Base-by-base conservation (phyloP, 768 basidiomycete genomes). In the Mycena alexandri region DNA sequence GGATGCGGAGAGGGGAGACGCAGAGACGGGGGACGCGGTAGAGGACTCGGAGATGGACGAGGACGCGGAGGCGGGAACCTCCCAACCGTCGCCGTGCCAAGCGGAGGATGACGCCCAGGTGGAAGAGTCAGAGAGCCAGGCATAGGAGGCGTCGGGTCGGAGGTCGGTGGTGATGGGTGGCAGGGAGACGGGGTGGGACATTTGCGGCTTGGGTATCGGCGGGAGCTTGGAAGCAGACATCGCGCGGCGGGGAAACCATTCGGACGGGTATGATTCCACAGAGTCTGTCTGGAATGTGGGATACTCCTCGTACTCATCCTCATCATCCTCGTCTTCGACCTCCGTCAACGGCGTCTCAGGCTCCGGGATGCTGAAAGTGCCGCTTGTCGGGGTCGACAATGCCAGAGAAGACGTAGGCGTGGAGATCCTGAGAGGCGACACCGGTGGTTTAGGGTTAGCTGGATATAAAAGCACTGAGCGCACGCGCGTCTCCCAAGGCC, bases 81-180 rank as follows among this genome's bases (percentile, higher is more conserved):
- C 70, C 70, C 70, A 71, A 12, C 70, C 70, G 55, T 71, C 70
- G 58, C 70, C 70, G 46, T 53, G 65, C 70, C 70, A 71, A 11
- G 38, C 53, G n/a, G 66, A 52, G 4, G 65, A 41, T 1, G 62
- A 47, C 34, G 65, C 59, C 70, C 70, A 71, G 10, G 66, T 61
- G n/a, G 70, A 64, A 0, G 70, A 52, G 25, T 71, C 65, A 11
- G 66, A 34, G 53, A 71, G 66, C 70, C 70, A 71, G 3, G 57
- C 66, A 43, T 71, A 71, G 0, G 53, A 41, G 21, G 56, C 47
- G 42, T 71, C 70, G 17, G 63, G 62, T 14, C 21, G n/a, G 25
- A 63, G 25, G 51, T 54, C 60, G 44, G 61, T 59, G n/a, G 55
- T 16, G 43, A 61, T 57, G 12, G 57, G 70, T 21, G 42, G 61